These are phyloP conservation scores for Trametes polyzona DNA, from an alignment of 1,284 basidiomycete genomes.

Conservation along the genomic window DNA sequence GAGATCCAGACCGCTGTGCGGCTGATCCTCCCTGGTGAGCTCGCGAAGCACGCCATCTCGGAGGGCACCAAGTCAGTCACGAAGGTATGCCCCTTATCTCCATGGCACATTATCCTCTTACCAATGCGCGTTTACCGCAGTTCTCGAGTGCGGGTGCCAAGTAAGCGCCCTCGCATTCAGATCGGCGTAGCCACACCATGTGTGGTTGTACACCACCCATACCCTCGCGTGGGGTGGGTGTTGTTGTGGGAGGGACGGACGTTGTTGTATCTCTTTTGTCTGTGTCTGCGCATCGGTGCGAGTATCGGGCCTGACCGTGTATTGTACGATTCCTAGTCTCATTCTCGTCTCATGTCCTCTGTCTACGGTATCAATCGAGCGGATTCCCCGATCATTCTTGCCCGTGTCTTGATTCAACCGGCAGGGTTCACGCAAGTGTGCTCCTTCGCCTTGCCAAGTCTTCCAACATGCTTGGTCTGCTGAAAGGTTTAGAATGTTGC, in stretches of 20 bases:
- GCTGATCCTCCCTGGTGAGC: conserved; percentile 88
- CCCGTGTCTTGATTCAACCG: background rate
- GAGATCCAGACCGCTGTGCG: conserved; percentile 93
- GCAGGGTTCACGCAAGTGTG: too few species aligned
- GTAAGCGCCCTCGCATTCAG: conserved; percentile 28
- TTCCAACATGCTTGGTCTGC: too few species aligned
- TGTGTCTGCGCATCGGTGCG: conserved; percentile 8
- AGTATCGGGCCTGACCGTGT: conserved; percentile 19
- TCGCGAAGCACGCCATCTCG: conserved; percentile 82
- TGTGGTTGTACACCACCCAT: background rate
- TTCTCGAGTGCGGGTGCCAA: conserved; percentile 72
- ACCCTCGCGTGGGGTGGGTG: background rate
- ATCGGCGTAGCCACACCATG: background rate
- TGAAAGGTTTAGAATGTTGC: too few species aligned
- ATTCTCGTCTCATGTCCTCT: conserved; percentile 8
- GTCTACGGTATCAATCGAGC: conserved; percentile 17
- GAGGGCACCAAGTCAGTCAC: conserved; percentile 70
- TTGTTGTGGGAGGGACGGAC: conserved; percentile 9
- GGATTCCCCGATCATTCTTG: background rate
- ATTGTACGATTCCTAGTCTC: conserved; percentile 25
- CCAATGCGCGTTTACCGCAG: conserved; percentile 34
- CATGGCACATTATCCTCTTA: background rate
- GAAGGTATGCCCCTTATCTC: conserved; percentile 28
- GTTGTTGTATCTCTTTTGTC: conserved; percentile 23
- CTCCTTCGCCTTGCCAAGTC: background rate